A percentile compares a stretch with the other conserved stretches of the same genome.
phyloP scores from a whole-genome alignment of 805 yeast genomes.

The Ogataea philodendri region DNA sequence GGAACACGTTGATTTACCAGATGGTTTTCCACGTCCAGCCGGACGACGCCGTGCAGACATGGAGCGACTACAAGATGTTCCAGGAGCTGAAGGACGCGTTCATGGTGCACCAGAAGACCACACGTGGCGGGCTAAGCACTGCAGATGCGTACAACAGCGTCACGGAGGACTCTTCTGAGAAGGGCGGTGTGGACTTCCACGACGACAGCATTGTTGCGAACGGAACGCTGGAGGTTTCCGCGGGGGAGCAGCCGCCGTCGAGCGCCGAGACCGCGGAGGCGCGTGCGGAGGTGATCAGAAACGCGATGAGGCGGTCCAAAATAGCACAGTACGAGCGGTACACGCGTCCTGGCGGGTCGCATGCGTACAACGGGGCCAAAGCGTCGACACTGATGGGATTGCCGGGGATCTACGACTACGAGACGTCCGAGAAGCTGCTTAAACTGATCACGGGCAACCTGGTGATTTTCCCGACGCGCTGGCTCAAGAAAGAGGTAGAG shows the following conservation, averaged over 20 bases:
- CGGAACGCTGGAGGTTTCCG: slow-evolving; percentile 2
- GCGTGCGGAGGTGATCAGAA: slow-evolving; percentile 17
- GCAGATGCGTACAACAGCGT: slow-evolving; percentile 1
- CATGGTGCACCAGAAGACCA: slow-evolving; percentile 24
- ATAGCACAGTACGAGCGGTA: slow-evolving; percentile 32
- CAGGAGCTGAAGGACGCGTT: slow-evolving; percentile 62
- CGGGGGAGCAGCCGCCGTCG: slow-evolving; percentile 7
- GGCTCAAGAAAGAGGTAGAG: slow-evolving; percentile 85
- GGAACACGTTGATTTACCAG: slow-evolving; percentile 80
- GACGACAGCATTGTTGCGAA: not conserved
- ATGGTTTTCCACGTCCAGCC: slow-evolving; percentile 93
- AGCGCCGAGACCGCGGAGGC: slow-evolving; percentile 9
- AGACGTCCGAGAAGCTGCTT: slow-evolving; percentile 72
- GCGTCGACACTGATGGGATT: slow-evolving; percentile 15
- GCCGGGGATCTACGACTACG: slow-evolving; percentile 48
- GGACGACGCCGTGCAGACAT: slow-evolving; percentile 81
- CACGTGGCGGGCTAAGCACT: slow-evolving; percentile 11
- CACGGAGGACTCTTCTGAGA: not conserved
- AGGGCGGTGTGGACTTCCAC: not conserved
- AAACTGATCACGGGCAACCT: slow-evolving; percentile 78
- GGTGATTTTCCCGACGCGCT: slow-evolving; percentile 88
- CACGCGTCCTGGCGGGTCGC: slow-evolving; percentile 17
- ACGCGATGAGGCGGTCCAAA: slow-evolving; percentile 24
- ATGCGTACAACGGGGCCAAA: slow-evolving; percentile 14
- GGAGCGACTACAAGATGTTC: slow-evolving; percentile 84